Percentiles rank a stretch among this genome's conserved stretches.
Conservation (phyloP, 345 rosid species). For the Lumnitzera racemosa region DNA sequence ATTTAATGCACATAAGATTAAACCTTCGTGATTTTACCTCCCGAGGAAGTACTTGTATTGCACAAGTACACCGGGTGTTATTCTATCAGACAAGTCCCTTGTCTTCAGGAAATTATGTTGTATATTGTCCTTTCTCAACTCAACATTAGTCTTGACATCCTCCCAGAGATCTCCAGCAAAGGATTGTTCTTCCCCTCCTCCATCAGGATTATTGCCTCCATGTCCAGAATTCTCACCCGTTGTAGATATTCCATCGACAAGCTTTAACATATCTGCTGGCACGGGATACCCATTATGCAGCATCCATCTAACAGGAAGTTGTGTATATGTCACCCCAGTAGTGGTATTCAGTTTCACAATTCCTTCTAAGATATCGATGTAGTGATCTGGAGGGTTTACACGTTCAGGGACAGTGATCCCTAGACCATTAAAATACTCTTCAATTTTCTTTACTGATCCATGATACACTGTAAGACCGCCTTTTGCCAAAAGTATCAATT, state of each 20-base stretch:
- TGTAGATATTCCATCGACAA: slow-evolving; percentile 41
- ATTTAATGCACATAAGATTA: neutral
- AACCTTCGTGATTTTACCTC: slow-evolving; percentile 36
- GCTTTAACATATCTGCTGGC: slow-evolving; percentile 80
- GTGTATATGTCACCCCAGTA: slow-evolving; percentile 58
- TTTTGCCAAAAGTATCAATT: slow-evolving; percentile 88
- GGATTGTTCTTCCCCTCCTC: slow-evolving; percentile 39
- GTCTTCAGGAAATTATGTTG: slow-evolving; percentile 37
- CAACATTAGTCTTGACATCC: slow-evolving; percentile 63
- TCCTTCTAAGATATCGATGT: slow-evolving; percentile 92
- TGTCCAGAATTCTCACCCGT: slow-evolving; percentile 43
- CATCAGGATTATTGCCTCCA: slow-evolving; percentile 28
- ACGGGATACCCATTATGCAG: slow-evolving; percentile 88
- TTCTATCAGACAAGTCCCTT: slow-evolving; percentile 62
- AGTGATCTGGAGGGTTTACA: slow-evolving; percentile 94
- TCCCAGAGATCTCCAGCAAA: slow-evolving; percentile 83
- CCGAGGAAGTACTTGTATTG: slow-evolving; percentile 93
- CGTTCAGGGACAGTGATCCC: slow-evolving; percentile 90
- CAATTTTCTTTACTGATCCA: slow-evolving; percentile 92
- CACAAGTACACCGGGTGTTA: slow-evolving; percentile 51
- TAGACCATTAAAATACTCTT: slow-evolving; percentile 73
- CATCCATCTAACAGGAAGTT: slow-evolving; percentile 97
- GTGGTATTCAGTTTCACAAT: slow-evolving; percentile 54
- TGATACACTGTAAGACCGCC: slow-evolving; percentile 90
- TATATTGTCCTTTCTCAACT: slow-evolving; percentile 50